Evolutionary conservation across 805 yeast genomes (phyloP), one percentile per base, ranked within the genome.

Genomic region (Zygotorulaspora sp.): DNA sequence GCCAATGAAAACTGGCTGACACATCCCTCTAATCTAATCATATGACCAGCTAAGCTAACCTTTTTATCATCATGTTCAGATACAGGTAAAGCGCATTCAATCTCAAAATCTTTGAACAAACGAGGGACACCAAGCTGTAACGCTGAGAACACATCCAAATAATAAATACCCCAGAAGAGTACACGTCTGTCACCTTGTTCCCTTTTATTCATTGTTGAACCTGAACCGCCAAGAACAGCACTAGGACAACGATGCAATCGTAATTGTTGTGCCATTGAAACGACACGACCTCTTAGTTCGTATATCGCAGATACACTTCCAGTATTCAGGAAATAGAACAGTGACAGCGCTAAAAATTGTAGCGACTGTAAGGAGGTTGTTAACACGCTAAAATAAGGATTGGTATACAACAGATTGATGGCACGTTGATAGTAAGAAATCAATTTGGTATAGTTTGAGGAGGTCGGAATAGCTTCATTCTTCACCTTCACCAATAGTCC

Each of bases 211-310:
- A 83, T 75, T 22, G 75, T 74, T 2, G 82, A 71, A 1, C 90
- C 90, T 41, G 69, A 70, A n/a, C 71, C 70, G 3, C 78, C 75
- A 34, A 82, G 63, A 3, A 85, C 88, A 0, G 90, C 90, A 4
- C 89, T 78, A 7, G 95, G 95, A 59, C 95, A 83, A 49, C 94
- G 70, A 57, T 87, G 95, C 30, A 88, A 66, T 49, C 96, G 74
- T 36, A 88, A 65, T 50, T 87, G 92, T 51, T 85, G 94, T 4
- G 89, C 80, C 89, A 85, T 83, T 18, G 87, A 79, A 9, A 82
- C 76, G 6, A 82, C 79, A 48, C 78, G 70, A 29, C 90, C 89
- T 42, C 95, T 70, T 28, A 83, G 68, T 36, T 80, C 82, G 63
- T 86, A 87, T 43, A 87, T 71, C 1, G 86, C 78, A 6, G 78